Percentiles rank a stretch among this genome's conserved stretches.
These are phyloP conservation scores for Emiliania huxleyi DNA, from an alignment of 78 protist genomes.

Conservation along the genomic window DNA sequence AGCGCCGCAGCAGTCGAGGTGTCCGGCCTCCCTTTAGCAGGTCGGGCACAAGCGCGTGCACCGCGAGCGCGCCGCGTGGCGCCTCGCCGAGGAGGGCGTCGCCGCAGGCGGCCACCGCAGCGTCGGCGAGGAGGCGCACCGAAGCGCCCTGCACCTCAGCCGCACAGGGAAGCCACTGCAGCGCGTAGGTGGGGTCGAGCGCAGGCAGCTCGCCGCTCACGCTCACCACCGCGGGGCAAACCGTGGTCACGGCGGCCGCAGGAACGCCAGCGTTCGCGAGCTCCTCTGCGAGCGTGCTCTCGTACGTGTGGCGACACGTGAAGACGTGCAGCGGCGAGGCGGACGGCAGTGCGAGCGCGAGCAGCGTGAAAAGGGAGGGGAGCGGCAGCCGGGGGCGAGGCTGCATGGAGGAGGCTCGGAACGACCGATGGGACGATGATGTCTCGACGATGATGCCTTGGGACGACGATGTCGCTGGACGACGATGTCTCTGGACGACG, in stretches of 20 bases:
- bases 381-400: no score
- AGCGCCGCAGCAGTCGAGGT: neutral
- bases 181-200: neutral
- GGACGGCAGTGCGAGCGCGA: no score
- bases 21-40: neutral
- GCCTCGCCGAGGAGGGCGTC: neutral
- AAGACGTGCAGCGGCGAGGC: no score
- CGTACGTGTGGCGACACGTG: neutral
- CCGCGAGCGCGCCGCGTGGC: neutral
- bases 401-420: no score
- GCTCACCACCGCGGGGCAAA: neutral
- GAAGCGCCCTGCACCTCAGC: neutral
- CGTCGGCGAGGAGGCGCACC: neutral
- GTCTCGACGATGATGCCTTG: no score
- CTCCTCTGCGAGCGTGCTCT: neutral
- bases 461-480: no score
- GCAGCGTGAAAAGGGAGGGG: no score
- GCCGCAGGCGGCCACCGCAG: neutral
- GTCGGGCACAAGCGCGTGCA: constrained; percentile 5
- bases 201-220: neutral
- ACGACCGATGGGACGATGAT: no score
- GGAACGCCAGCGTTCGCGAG: neutral
- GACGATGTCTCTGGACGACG: no score
- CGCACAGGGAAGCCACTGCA: neutral
- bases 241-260: neutral